Conservation (phyloP, 1,139 yeast genomes). For the Candida mesenterica region DNA sequence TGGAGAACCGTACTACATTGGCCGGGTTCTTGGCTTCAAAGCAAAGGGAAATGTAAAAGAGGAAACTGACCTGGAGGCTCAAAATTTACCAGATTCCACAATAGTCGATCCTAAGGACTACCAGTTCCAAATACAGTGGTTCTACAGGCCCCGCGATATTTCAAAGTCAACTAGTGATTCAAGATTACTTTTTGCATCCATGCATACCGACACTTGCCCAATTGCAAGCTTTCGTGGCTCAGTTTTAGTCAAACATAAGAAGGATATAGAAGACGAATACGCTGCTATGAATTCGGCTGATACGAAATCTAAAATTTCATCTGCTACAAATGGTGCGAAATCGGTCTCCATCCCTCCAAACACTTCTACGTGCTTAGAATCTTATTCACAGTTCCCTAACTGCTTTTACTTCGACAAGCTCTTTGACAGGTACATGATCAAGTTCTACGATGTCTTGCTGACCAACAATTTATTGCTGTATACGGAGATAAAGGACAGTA, state of each 20-base stretch:
- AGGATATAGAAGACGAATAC: slow-evolving; percentile 53
- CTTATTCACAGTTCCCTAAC: slow-evolving; percentile 58
- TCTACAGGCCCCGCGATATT: slow-evolving; percentile 85
- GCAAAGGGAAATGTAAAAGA: slow-evolving; percentile 23
- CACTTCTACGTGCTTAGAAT: slow-evolving; percentile 33
- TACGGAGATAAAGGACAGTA: slow-evolving; percentile 50
- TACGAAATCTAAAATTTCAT: background rate
- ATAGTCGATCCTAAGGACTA: slow-evolving; percentile 45
- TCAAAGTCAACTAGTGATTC: slow-evolving; percentile 68
- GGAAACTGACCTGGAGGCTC: too few species aligned
- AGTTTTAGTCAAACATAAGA: slow-evolving; percentile 66
- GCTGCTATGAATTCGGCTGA: background rate
- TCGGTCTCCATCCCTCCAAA: slow-evolving; percentile 18
- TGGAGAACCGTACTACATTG: slow-evolving; percentile 91
- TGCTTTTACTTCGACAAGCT: slow-evolving; percentile 82
- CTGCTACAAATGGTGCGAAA: slow-evolving; percentile 6
- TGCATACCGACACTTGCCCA: slow-evolving; percentile 87
- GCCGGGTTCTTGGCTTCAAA: slow-evolving; percentile 77
- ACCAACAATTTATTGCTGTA: slow-evolving; percentile 50
- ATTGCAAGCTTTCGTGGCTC: slow-evolving; percentile 72
- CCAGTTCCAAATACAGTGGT: slow-evolving; percentile 82
- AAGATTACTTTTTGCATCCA: slow-evolving; percentile 74
- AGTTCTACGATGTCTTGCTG: slow-evolving; percentile 69
- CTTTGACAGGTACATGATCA: slow-evolving; percentile 83
- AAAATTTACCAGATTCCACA: too few species aligned